A percentile compares a stretch with the other conserved stretches of the same genome.
Conservation (phyloP, 116 monocot species). For the Posidonia oceanica region DNA sequence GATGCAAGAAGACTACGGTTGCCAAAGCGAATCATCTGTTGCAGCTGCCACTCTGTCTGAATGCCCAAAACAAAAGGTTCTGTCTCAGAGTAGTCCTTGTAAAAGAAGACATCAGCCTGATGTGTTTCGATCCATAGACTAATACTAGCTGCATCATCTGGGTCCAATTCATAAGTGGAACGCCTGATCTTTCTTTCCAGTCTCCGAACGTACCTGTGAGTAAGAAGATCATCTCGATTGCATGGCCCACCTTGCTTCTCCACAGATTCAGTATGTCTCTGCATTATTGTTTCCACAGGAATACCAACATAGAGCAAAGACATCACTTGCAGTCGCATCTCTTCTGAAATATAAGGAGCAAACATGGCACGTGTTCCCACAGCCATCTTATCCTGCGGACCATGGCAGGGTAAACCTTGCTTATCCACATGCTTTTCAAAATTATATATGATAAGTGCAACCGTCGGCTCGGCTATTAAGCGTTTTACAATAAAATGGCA, state of each 20-base stretch:
- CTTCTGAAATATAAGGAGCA: constrained; percentile 95
- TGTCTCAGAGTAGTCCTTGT: constrained; percentile 79
- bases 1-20: constrained; percentile 66
- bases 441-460: constrained; percentile 95
- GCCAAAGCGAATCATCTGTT: constrained; percentile 87
- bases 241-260: constrained; percentile 83
- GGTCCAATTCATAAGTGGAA: constrained; percentile 67
- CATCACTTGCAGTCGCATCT: constrained; percentile 69
- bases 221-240: constrained; percentile 94
- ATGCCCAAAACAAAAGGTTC: constrained; percentile 88
- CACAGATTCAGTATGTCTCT: constrained; percentile 74
- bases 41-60: constrained; percentile 97
- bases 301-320: constrained; percentile 85
- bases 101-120: constrained; percentile 62
- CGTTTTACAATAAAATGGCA: constrained; percentile 99
- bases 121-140: constrained; percentile 67
- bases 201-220: constrained; percentile 85
- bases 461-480: constrained; percentile 81
- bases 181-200: constrained; percentile 96
- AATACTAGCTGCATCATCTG: constrained; percentile 65
- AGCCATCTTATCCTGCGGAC: constrained; percentile 66
- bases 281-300: constrained; percentile 98
- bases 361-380: constrained; percentile 88
- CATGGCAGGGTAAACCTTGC: constrained; percentile 90
- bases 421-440: constrained; percentile 93